Base-by-base conservation (phyloP, 257 asterid species). In the Primulina tabacum region DNA sequence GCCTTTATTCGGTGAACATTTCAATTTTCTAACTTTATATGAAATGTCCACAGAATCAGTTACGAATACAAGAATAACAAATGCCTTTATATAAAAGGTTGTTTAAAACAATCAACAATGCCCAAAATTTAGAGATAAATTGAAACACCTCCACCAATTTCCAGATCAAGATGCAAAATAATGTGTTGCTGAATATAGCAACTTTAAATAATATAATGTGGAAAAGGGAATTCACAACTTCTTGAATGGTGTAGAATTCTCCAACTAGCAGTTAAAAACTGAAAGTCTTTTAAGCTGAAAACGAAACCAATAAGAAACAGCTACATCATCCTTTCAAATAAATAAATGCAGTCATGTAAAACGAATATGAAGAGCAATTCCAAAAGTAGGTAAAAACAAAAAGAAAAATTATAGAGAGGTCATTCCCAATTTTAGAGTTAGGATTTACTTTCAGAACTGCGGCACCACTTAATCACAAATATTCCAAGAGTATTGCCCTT, bases 361-460 rank as follows among this genome's bases (percentile, higher is more conserved):
- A 29, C 18, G 18, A 18, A n/a, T 16, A 30, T 47, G 9, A 32
- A 53, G 2, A 28, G 29, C 29, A 28, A 28, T 28, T 28, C 29
- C 29, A 28, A 28, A 2, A 28, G 30, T 5, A 67, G 56, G 12
- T 8, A 2, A 52, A 52, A 30, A 67, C n/a, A 4, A 20, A 16
- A 56, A 5, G 66, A 10, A 62, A 53, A 12, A 1, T 30, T 14
- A 32, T 14, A 33, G 64, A 68, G 21, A 47, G 38, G n/a, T 6
- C 53, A 4, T 67, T 52, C 28, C 32, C 58, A 14, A 7, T 35
- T 35, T 64, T 7, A 18, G 43, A 64, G 10, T 64, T 35, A 18
- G 60, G n/a, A 65, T 65, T 38, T 47, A 65, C 29, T 12, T 47
- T 10, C 61, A 26, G 43, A 66, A 66, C 38, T 29, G 14, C 43